Evolutionary conservation across 2,329 filamentous ascomycete species (phyloP).

Genomic region (Fusarium goolgardi): DNA sequence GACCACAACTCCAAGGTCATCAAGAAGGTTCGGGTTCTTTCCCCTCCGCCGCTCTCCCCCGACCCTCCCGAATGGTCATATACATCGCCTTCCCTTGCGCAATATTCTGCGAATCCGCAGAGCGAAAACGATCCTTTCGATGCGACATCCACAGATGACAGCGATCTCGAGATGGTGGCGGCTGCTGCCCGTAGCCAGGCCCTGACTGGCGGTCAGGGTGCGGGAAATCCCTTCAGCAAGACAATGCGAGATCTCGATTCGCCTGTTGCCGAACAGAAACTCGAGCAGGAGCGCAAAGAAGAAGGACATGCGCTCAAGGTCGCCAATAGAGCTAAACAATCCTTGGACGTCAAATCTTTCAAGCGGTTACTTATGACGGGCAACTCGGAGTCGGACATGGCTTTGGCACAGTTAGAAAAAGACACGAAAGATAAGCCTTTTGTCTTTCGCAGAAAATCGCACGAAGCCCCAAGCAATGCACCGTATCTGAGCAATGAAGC

Average conservation of each 20-base stretch:
- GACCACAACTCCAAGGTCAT: conserved; percentile 63
- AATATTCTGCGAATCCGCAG: conserved; percentile 45
- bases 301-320: conserved; percentile 51
- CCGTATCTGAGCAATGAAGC: not conserved
- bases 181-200: conserved; percentile 44
- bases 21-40: conserved; percentile 76
- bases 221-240: conserved; percentile 64
- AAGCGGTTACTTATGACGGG: conserved; percentile 81
- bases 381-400: conserved; percentile 56
- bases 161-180: conserved; percentile 44
- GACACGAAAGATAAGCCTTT: conserved; percentile 33
- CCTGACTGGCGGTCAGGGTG: conserved; percentile 37
- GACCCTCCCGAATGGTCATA: conserved; percentile 58
- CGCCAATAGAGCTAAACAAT: conserved; percentile 53
- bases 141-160: conserved; percentile 45
- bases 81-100: conserved; percentile 47
- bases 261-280: conserved; percentile 48
- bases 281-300: conserved; percentile 48
- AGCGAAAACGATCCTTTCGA: conserved; percentile 51
- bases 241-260: conserved; percentile 64
- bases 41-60: conserved; percentile 70
- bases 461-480: conserved; percentile 7
- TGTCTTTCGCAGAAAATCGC: conserved; percentile 28
- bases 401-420: conserved; percentile 14
- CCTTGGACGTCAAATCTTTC: conserved; percentile 82